Percentiles rank a stretch among this genome's conserved stretches.
These are phyloP conservation scores for Micractinium conductrix DNA, from an alignment of 139 green algal genomes.

Conservation along the genomic window DNA sequence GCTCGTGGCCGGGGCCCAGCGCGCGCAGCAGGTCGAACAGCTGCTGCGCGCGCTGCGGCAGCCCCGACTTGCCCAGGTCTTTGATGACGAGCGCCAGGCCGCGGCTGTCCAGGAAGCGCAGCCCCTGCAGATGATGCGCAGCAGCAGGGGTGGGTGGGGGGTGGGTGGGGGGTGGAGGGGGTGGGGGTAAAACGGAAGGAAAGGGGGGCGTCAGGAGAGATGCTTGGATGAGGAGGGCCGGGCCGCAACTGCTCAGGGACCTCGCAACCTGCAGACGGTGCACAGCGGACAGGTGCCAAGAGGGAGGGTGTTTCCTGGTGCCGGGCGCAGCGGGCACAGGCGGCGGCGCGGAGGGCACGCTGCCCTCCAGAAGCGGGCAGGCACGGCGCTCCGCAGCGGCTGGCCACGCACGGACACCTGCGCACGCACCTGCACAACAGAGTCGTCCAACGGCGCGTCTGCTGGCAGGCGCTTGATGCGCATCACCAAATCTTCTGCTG, in stretches of 20 bases:
- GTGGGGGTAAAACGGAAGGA: no score
- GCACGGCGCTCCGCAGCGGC: no score
- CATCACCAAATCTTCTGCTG: constrained; percentile 30
- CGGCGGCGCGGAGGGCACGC: no score
- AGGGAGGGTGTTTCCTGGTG: no score
- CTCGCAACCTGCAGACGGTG: no score
- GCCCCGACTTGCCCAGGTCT: constrained; percentile 63
- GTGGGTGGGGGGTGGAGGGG: not conserved
- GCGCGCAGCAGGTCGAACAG: constrained; percentile 25
- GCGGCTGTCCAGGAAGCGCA: constrained; percentile 64
- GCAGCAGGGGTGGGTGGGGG: not conserved
- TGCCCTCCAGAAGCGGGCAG: no score
- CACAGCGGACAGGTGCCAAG: no score
- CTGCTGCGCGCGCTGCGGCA: constrained; percentile 31
- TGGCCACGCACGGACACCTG: no score
- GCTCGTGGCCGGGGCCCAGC: constrained; percentile 19
- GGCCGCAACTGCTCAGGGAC: no score
- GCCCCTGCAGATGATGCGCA: not conserved
- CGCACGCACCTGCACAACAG: no score
- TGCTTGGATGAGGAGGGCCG: no score
- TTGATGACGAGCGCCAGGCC: constrained; percentile 73
- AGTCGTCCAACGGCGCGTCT: not conserved
- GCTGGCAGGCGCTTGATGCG: constrained; percentile 24
- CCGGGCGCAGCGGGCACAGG: no score
- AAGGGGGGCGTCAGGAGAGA: not conserved